Evolutionary conservation across 2,329 filamentous ascomycete genomes (phyloP), one percentile per base, ranked within the genome.

Genomic region (Neurospora crassa): DNA sequence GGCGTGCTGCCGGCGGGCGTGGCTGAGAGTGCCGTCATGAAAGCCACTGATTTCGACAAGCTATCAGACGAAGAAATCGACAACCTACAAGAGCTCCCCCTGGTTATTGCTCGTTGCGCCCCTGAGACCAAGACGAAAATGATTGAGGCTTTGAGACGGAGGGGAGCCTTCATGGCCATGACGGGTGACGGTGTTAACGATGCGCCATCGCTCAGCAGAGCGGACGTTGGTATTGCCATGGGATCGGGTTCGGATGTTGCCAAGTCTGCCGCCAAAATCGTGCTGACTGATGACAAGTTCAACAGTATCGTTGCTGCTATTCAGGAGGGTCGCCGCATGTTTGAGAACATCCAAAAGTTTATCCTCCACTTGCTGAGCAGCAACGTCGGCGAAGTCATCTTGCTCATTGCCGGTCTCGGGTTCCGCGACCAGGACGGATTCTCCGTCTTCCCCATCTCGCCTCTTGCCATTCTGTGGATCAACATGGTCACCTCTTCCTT

Each of bases 401-500:
- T 93, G 0, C 84, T 97, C 18, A 88, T 97, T 37, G 90, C 93
- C 47, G 94, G 94, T 70, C 88, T 97, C 4, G 91, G 86, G 0
- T 96, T 97, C 83, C 91, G 93, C 77, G 94, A 97, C 78, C 75
- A 81, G 2, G 83, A 84, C 11, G 86, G 88, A 10, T 86, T 92
- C 73, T 96, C 93, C 0, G 93, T 97, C 11, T 97, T 96, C 80
- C 94, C 93, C 5, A 88, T 97, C 67, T 89, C 92, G 0, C 93
- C 94, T 0, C 89, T 97, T 12, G 90, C 97, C 76, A 95, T 97
- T 74, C 87, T 97, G 72, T 97, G 93, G 93, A 93, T 97, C 79
- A 97, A 97, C 81, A 95, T 97, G 91, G 87, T 96, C 70, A 97
- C 94, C 0, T 95, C 92, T 53, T 92, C 91, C 1, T 89, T 96